A percentile compares a stretch with the other conserved stretches of the same genome.
Conservation (phyloP, 257 asterid species). For the Dorcoceras hygrometricum region DNA sequence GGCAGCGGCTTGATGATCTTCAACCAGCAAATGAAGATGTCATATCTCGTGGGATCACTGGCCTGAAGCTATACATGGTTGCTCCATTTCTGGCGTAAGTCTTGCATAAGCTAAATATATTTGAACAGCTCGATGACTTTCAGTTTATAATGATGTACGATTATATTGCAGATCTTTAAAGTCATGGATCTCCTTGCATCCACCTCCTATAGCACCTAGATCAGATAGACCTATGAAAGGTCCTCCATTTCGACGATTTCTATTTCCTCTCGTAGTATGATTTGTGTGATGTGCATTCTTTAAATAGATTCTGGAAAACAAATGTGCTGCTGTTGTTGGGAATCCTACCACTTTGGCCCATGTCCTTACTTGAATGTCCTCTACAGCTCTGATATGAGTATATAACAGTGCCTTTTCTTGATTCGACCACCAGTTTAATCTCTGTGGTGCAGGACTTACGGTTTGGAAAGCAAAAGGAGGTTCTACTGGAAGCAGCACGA, state of each 20-base stretch:
- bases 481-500: conserved; percentile 58
- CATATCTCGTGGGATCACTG: conserved; percentile 73
- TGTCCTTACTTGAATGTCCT: background rate
- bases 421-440: conserved; percentile 13
- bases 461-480: conserved; percentile 71
- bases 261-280: background rate
- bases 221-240: conserved; percentile 63
- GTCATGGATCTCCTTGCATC: conserved; percentile 72
- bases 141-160: conserved; percentile 1
- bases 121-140: background rate
- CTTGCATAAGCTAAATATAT: conserved; percentile 16
- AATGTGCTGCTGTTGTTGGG: background rate
- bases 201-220: conserved; percentile 55
- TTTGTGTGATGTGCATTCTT: background rate
- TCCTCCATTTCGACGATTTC: conserved; percentile 25
- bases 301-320: background rate
- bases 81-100: conserved; percentile 81
- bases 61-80: conserved; percentile 88
- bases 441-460: conserved; percentile 45
- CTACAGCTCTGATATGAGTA: background rate
- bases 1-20: conserved; percentile 84
- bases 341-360: background rate
- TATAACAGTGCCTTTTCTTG: background rate
- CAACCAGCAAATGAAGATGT: conserved; percentile 64
- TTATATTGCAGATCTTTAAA: conserved; percentile 57